phyloP scores from a whole-genome alignment of 192 early-diverging fungal species.

The Coemansia sp. region DNA sequence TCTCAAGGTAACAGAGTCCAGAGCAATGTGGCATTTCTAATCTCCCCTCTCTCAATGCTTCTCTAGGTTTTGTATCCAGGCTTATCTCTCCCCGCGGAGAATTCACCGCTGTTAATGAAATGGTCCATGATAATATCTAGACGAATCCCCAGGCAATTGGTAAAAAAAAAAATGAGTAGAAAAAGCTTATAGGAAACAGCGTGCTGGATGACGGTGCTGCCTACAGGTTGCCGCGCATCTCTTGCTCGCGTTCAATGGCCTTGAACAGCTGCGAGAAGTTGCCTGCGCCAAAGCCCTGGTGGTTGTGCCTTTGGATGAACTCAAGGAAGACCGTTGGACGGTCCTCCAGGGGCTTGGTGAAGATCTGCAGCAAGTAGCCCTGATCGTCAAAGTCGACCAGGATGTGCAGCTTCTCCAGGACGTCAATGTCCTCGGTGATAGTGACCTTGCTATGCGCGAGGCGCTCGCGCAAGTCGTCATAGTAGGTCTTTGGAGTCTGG shows the following conservation, averaged over 20 bases:
- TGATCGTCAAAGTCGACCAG: conserved; percentile 96
- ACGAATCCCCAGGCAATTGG: too few relatives aligned
- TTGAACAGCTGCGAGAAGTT: conserved; percentile 99
- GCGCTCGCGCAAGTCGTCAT: conserved; percentile 76
- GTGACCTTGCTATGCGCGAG: conserved; percentile 68
- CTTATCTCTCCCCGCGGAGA: too few relatives aligned
- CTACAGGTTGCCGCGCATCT: conserved; percentile 78
- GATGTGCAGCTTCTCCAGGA: conserved; percentile 82
- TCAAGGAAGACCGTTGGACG: conserved; percentile 96
- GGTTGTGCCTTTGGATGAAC: conserved; percentile 93
- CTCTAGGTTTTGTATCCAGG: too few relatives aligned
- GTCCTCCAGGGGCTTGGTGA: conserved; percentile 89
- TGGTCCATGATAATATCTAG: too few relatives aligned
- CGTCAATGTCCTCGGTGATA: conserved; percentile 79
- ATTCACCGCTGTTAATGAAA: too few relatives aligned
- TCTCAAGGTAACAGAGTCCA: too few relatives aligned
- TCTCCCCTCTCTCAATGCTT: too few relatives aligned
- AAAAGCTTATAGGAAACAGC: too few relatives aligned
- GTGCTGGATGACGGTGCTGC: too few relatives aligned
- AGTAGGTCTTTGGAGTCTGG: conserved; percentile 80
- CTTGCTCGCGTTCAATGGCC: conserved; percentile 93
- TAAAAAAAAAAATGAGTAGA: too few relatives aligned
- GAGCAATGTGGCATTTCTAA: too few relatives aligned
- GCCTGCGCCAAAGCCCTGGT: conserved; percentile 92
- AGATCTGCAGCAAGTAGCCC: conserved; percentile 94